A percentile compares a stretch with the other conserved stretches of the same genome.
These are phyloP conservation scores for Pseudophaeomoniella oleicola DNA, from an alignment of 2,329 filamentous ascomycete genomes.

Conservation along the genomic window DNA sequence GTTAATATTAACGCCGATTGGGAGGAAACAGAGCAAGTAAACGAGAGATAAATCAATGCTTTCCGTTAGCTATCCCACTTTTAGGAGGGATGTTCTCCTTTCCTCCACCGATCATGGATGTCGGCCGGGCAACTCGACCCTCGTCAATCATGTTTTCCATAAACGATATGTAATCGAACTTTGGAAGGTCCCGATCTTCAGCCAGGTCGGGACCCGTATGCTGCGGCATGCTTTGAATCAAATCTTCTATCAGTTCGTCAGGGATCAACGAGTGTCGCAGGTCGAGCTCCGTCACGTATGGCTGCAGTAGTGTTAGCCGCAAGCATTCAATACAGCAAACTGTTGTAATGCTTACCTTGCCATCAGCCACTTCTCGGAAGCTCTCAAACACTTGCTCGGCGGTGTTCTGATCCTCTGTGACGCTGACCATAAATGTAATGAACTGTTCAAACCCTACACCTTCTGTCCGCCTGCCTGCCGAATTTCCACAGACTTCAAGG, in stretches of 20 bases:
- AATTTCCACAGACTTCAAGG: slow-evolving; percentile 57
- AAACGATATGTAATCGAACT: slow-evolving; percentile 93
- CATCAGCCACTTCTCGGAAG: slow-evolving; percentile 93
- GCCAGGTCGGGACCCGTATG: slow-evolving; percentile 77
- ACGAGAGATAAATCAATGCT: too few relatives aligned
- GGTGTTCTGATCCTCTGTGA: slow-evolving; percentile 97
- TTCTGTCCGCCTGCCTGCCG: slow-evolving; percentile 10
- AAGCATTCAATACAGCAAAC: too few relatives aligned
- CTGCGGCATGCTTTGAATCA: slow-evolving; percentile 71
- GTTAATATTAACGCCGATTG: too few relatives aligned
- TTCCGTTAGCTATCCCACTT: neutral
- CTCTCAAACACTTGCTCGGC: slow-evolving; percentile 97
- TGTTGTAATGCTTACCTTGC: slow-evolving; percentile 41
- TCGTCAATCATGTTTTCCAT: slow-evolving; percentile 71
- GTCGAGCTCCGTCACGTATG: slow-evolving; percentile 96
- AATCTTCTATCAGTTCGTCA: slow-evolving; percentile 89
- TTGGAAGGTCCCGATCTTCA: slow-evolving; percentile 67
- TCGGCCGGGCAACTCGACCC: slow-evolving; percentile 8
- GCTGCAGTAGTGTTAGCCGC: too few relatives aligned
- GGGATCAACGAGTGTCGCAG: slow-evolving; percentile 87
- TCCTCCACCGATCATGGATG: neutral
- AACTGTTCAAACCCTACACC: slow-evolving; percentile 97
- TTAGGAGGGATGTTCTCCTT: too few relatives aligned
- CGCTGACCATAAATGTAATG: slow-evolving; percentile 98
- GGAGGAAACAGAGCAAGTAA: too few relatives aligned